Conservation (phyloP, 2,329 filamentous ascomycete genomes). For the Cytospora piceae region DNA sequence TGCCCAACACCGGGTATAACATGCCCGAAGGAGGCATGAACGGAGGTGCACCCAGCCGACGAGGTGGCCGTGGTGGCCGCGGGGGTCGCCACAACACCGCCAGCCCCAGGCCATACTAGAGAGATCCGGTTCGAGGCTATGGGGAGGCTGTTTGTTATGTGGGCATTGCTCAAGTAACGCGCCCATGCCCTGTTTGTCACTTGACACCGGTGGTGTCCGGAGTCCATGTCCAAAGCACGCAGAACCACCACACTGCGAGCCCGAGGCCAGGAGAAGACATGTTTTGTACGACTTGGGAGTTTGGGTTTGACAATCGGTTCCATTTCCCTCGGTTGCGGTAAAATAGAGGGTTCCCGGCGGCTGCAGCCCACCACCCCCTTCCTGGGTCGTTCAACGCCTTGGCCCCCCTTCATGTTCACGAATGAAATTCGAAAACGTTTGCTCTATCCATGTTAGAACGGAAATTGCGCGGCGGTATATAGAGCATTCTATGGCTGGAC, state of each 20-base stretch:
- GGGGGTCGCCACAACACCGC: slow-evolving; percentile 28
- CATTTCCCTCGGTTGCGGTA: background rate
- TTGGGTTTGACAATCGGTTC: background rate
- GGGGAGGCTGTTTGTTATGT: background rate
- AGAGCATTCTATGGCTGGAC: slow-evolving; percentile 5
- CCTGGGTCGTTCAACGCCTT: background rate
- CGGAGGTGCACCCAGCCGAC: slow-evolving; percentile 24
- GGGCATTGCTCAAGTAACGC: background rate
- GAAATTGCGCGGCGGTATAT: background rate
- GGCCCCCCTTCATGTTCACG: background rate
- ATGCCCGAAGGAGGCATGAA: slow-evolving; percentile 28
- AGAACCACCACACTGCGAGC: background rate
- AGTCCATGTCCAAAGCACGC: background rate
- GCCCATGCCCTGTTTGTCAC: background rate
- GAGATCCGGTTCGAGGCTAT: background rate
- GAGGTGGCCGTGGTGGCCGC: slow-evolving; percentile 28
- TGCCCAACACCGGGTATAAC: slow-evolving; percentile 27
- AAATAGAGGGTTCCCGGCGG: background rate
- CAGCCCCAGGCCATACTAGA: slow-evolving; percentile 28
- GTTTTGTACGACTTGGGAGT: background rate
- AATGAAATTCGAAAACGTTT: background rate
- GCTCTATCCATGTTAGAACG: background rate
- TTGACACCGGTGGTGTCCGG: background rate
- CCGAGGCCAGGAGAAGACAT: background rate
- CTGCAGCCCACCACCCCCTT: background rate